Percentiles rank a stretch among this genome's conserved stretches.
Evolutionary conservation across 2,329 filamentous ascomycete species (phyloP).

Genomic region (Passalora sequoiae): DNA sequence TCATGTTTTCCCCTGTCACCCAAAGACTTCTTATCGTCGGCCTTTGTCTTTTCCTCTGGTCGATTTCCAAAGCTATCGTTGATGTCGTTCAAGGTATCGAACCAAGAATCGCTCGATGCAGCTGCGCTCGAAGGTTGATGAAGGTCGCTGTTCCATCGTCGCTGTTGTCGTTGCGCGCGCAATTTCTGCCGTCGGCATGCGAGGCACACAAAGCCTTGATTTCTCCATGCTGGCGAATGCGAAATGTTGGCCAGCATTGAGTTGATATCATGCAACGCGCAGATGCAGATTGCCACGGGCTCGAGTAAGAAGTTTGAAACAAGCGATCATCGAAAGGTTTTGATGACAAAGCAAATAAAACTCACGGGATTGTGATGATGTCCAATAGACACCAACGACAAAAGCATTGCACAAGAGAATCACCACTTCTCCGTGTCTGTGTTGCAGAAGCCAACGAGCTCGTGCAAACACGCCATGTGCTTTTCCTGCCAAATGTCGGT

Average conservation of each 20-base stretch:
- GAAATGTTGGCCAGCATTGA: conserved; percentile 19
- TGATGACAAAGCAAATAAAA: no score
- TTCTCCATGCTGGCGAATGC: conserved; percentile 19
- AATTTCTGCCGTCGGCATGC: conserved; percentile 18
- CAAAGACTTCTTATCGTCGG: background rate
- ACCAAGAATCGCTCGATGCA: conserved; percentile 12
- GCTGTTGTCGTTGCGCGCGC: conserved; percentile 10
- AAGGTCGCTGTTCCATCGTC: conserved; percentile 15
- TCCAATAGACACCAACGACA: no score
- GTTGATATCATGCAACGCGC: no score
- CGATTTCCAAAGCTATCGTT: conserved; percentile 12
- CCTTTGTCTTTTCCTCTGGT: conserved; percentile 1
- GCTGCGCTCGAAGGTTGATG: conserved; percentile 1
- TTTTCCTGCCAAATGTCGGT: no score
- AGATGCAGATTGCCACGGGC: no score
- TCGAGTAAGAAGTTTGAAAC: no score
- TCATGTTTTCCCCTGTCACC: background rate
- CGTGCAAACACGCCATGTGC: no score
- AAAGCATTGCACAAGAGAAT: no score
- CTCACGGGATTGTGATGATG: no score
- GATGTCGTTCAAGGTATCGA: conserved; percentile 22
- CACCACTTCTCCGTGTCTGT: no score
- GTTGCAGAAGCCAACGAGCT: no score
- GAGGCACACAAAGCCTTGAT: conserved; percentile 18
- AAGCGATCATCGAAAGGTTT: no score